Percentiles rank a stretch among this genome's conserved stretches.
Conservation (phyloP, 2,329 filamentous ascomycete species). For the Colletotrichum graminicola region DNA sequence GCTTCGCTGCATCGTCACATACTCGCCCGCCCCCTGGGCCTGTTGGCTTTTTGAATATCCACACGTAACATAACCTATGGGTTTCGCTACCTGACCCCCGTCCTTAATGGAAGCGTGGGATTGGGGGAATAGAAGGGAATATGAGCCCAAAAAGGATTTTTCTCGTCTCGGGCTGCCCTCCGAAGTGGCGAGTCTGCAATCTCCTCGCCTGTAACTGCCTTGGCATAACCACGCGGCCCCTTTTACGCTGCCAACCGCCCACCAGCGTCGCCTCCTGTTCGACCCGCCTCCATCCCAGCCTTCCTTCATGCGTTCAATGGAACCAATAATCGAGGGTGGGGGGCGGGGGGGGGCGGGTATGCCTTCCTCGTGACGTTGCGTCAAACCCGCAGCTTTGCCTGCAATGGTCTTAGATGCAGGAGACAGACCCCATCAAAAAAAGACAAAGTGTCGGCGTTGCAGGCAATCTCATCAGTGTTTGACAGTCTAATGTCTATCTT, state of each 20-base stretch:
- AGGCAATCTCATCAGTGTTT: slow-evolving; percentile 21
- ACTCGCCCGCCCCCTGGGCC: neutral
- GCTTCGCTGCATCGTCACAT: slow-evolving; percentile 7
- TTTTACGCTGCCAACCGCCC: neutral
- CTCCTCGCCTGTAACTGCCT: neutral
- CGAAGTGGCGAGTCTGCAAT: slow-evolving; percentile 16
- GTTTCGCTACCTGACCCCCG: slow-evolving; percentile 26
- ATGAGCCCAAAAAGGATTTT: slow-evolving; percentile 1
- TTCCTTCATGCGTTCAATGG: slow-evolving; percentile 22
- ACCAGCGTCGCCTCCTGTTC: slow-evolving; percentile 28
- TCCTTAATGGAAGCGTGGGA: neutral
- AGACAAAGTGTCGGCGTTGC: neutral
- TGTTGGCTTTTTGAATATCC: slow-evolving; percentile 14
- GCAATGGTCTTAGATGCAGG: neutral
- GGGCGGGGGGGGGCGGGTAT: neutral
- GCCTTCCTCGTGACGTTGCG: slow-evolving; percentile 19
- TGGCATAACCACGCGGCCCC: neutral
- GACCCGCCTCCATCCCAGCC: slow-evolving; percentile 19
- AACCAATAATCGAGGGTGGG: slow-evolving; percentile 1
- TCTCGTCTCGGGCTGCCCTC: slow-evolving; percentile 32
- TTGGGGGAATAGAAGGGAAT: neutral
- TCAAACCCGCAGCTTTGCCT: slow-evolving; percentile 8
- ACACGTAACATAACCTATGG: neutral
- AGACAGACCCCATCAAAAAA: neutral
- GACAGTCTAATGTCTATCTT: slow-evolving; percentile 2